These are phyloP conservation scores for Tilletia caries DNA, from an alignment of 1,284 basidiomycete species.

Conservation along the genomic window DNA sequence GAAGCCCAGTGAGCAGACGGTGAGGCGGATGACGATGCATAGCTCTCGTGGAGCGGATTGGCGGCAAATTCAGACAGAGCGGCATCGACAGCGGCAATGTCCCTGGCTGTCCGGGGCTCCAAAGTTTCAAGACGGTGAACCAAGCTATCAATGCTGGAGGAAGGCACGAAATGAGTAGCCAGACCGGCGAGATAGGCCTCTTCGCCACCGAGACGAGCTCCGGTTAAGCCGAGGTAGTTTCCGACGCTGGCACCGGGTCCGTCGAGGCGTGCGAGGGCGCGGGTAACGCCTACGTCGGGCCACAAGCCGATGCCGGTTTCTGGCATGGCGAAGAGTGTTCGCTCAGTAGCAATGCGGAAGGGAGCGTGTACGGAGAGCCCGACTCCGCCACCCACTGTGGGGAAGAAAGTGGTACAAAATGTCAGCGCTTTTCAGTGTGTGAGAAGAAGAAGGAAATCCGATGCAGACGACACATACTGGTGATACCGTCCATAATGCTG, in stretches of 20 bases:
- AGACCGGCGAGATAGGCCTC: constrained; percentile 48
- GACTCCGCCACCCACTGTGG: constrained; percentile 88
- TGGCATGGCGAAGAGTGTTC: constrained; percentile 86
- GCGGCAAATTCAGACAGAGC: constrained; percentile 14
- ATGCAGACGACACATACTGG: constrained; percentile 64
- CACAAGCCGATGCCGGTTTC: constrained; percentile 55
- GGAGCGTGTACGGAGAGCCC: constrained; percentile 83
- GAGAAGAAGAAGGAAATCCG: constrained; percentile 12
- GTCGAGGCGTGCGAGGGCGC: constrained; percentile 83
- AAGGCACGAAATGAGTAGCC: constrained; percentile 47
- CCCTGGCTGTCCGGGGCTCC: constrained; percentile 28
- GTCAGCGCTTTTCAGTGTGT: neutral
- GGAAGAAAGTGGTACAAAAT: constrained; percentile 7
- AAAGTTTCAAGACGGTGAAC: constrained; percentile 37
- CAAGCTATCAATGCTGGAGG: constrained; percentile 31
- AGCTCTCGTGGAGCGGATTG: constrained; percentile 32
- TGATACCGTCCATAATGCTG: constrained; percentile 82
- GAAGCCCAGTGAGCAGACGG: neutral
- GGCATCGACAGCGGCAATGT: constrained; percentile 28
- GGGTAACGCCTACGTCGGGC: constrained; percentile 88
- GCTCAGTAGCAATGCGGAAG: constrained; percentile 90
- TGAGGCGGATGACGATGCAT: neutral
- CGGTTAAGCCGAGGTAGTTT: constrained; percentile 88
- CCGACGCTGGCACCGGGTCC: constrained; percentile 68
- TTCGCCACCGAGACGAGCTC: constrained; percentile 53